phyloP scores from a whole-genome alignment of 495 filamentous ascomycete species.

The Staphylotrichum tortipilum region DNA sequence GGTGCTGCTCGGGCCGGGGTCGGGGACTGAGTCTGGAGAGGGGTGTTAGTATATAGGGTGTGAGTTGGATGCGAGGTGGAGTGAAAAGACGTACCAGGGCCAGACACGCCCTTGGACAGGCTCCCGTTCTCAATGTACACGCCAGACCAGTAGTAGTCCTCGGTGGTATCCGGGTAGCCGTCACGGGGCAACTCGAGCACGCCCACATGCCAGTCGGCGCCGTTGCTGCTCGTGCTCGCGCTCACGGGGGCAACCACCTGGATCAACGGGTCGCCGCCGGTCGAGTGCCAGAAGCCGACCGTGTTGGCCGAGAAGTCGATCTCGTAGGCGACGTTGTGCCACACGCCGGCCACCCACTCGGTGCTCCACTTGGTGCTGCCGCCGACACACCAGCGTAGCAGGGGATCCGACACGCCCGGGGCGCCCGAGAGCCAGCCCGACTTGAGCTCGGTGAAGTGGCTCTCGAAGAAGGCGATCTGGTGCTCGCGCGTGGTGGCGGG shows the following conservation, averaged over 20 bases:
- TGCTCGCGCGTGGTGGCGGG: slow-evolving; percentile 57
- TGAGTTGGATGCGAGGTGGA: neutral
- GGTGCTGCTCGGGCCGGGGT: slow-evolving; percentile 7
- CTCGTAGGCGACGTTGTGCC: slow-evolving; percentile 71
- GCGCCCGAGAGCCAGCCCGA: slow-evolving; percentile 57
- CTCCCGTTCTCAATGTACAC: slow-evolving; percentile 61
- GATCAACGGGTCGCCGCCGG: slow-evolving; percentile 46
- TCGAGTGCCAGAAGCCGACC: slow-evolving; percentile 64
- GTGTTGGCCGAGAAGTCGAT: slow-evolving; percentile 53
- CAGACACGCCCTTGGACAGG: slow-evolving; percentile 44
- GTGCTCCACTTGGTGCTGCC: slow-evolving; percentile 38
- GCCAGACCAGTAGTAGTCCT: slow-evolving; percentile 69
- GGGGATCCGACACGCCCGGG: slow-evolving; percentile 40
- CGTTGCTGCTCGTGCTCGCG: slow-evolving; percentile 56
- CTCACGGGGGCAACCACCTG: slow-evolving; percentile 48
- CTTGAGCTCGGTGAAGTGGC: slow-evolving; percentile 70
- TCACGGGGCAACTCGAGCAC: slow-evolving; percentile 57
- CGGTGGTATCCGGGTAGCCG: slow-evolving; percentile 41
- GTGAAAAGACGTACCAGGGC: slow-evolving; percentile 17
- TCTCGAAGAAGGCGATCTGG: slow-evolving; percentile 69
- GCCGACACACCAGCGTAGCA: slow-evolving; percentile 35
- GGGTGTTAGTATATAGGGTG: neutral
- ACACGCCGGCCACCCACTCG: slow-evolving; percentile 47
- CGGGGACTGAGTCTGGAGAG: slow-evolving; percentile 1
- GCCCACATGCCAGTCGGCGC: slow-evolving; percentile 69